Evolutionary conservation across 2,329 filamentous ascomycete species (phyloP).

Genomic region (Exophiala viscosa): DNA sequence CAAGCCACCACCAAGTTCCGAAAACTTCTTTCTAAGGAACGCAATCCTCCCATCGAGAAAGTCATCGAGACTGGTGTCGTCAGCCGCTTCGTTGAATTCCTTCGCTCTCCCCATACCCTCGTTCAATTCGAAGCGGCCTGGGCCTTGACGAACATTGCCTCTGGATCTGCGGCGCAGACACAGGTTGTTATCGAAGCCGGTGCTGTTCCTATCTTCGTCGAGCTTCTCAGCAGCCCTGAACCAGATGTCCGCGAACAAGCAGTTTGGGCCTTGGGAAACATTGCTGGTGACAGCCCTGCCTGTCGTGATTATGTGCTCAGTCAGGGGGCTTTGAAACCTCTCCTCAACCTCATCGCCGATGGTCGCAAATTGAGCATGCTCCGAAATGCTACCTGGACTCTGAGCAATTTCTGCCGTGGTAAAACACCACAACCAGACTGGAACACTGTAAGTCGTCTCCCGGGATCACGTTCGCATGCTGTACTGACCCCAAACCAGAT

Average conservation of each 20-base stretch:
- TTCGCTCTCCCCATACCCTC: slow-evolving; percentile 93
- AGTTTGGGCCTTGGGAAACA: slow-evolving; percentile 97
- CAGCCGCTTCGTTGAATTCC: slow-evolving; percentile 94
- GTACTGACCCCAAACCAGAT: slow-evolving; percentile 58
- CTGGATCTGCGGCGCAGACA: slow-evolving; percentile 92
- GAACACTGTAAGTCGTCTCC: slow-evolving; percentile 68
- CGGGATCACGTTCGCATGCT: slow-evolving; percentile 11
- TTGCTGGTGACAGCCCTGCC: slow-evolving; percentile 94
- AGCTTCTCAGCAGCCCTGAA: slow-evolving; percentile 90
- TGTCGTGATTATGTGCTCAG: slow-evolving; percentile 95
- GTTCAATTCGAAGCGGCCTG: slow-evolving; percentile 99
- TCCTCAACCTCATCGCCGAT: slow-evolving; percentile 85
- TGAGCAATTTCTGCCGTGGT: slow-evolving; percentile 99
- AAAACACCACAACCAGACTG: slow-evolving; percentile 99
- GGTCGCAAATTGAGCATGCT: slow-evolving; percentile 99
- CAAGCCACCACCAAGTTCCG: slow-evolving; percentile 97
- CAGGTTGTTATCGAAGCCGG: slow-evolving; percentile 98
- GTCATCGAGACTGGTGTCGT: slow-evolving; percentile 99
- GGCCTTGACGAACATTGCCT: slow-evolving; percentile 99
- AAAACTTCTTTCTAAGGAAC: slow-evolving; percentile 96
- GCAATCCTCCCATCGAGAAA: slow-evolving; percentile 97
- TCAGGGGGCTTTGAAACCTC: slow-evolving; percentile 83
- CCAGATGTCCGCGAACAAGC: slow-evolving; percentile 97
- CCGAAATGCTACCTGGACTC: slow-evolving; percentile 95
- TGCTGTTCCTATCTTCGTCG: slow-evolving; percentile 96